Conservation (phyloP, 345 rosid species). For the Isatis tinctoria region DNA sequence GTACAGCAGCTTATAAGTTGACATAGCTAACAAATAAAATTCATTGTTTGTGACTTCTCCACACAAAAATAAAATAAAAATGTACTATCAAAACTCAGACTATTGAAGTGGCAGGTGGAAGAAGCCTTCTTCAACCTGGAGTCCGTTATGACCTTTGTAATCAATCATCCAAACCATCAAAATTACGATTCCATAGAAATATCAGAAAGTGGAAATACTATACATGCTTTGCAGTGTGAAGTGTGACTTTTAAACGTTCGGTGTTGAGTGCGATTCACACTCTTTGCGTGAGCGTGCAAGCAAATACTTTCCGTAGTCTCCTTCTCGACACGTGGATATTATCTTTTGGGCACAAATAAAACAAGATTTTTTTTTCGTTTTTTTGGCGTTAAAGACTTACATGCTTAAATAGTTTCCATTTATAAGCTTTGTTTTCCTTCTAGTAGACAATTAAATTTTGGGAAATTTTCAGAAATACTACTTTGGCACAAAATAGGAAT, state of each 20-base stretch:
- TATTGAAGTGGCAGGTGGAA: not conserved
- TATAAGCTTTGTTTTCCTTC: not conserved
- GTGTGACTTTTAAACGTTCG: constrained; percentile 25
- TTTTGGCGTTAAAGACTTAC: not conserved
- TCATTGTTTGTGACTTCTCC: not conserved
- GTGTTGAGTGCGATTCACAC: constrained; percentile 31
- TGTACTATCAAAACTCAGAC: not conserved
- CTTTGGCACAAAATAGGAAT: too few species aligned
- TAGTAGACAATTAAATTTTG: too few species aligned
- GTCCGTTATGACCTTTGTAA: not conserved
- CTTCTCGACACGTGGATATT: constrained; percentile 4
- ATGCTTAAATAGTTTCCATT: too few species aligned
- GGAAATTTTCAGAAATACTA: too few species aligned
- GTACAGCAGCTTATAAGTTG: too few species aligned
- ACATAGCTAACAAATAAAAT: too few species aligned
- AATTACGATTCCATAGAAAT: not conserved
- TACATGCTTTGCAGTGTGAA: constrained; percentile 14
- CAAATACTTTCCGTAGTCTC: constrained; percentile 1
- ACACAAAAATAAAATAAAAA: not conserved
- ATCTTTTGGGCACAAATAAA: not conserved
- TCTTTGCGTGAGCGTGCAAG: constrained; percentile 31
- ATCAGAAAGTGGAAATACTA: constrained; percentile 1
- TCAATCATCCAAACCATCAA: constrained; percentile 1
- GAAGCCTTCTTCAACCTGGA: too few species aligned
- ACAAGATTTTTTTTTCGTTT: not conserved